Base-by-base conservation (phyloP, 345 rosid species). In the Diplotaxis tenuifolia region DNA sequence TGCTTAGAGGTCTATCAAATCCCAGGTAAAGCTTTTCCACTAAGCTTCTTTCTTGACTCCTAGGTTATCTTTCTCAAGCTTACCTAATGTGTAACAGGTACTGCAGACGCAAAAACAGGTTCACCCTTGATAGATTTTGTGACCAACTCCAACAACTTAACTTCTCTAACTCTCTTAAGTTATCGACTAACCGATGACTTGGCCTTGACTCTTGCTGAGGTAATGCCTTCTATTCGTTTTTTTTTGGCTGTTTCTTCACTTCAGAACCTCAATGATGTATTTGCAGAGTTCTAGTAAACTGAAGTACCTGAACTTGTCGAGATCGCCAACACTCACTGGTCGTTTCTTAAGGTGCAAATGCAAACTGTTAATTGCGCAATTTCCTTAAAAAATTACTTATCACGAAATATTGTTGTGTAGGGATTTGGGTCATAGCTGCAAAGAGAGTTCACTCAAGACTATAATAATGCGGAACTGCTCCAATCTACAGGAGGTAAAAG, bases 121-220 rank as follows among this genome's bases (percentile, higher is more conserved):
- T 58, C 62, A 28, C 22, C 34, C 22, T 88, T 91, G 73, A 70
- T 78, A 78, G 90, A 93, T 65, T 86, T 92, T 1, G 95, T 87
- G 79, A 83, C 79, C 79, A 86, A 77, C 65, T 87, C 93, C 77
- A 91, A 85, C 31, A 84, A 88, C 66, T 62, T 93, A 71, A 82
- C 83, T 38, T 90, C 93, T 68, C 71, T 93, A 78, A 87, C 96
- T 3, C 96, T 93, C 68, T 81, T 93, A 83, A 88, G 93, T 55
- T 93, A 90, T 83, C 86, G 86, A 86, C 84, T 93, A 58, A 89
- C 79, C 34, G 88, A 86, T 70, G 79, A 80, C 58, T 80, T 87
- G 80, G 83, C 82, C 47, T 88, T 83, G 62, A 80, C 68, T 62
- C 90, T 90, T 81, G 84, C 79, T 72, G 84, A 88, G 96, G 96